phyloP scores from a whole-genome alignment of 148 eudicot genomes.

The Beta vulgaris region DNA sequence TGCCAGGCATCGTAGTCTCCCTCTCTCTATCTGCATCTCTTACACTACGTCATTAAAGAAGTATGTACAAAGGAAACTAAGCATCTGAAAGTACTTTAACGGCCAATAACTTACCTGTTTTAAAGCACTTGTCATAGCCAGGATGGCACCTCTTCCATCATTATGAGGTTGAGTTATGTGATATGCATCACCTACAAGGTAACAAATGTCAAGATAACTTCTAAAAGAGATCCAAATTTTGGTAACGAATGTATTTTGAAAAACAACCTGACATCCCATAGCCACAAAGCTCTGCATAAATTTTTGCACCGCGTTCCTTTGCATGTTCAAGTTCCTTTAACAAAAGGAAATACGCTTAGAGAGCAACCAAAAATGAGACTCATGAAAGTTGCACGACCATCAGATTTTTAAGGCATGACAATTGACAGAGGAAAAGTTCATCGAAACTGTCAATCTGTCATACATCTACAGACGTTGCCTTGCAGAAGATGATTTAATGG shows the following conservation, averaged over 20 bases:
- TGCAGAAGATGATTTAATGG: too few relatives aligned
- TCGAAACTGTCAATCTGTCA: too few relatives aligned
- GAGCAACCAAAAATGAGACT: too few relatives aligned
- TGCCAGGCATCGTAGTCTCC: background rate
- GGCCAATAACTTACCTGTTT: constrained; percentile 54
- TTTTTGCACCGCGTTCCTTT: constrained; percentile 74
- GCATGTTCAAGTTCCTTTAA: constrained; percentile 90
- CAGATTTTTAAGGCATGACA: too few relatives aligned
- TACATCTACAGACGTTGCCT: too few relatives aligned
- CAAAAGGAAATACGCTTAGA: constrained; percentile 19
- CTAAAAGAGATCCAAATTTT: constrained; percentile 16
- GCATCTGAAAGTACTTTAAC: background rate
- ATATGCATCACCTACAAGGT: constrained; percentile 74
- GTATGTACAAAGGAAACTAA: background rate
- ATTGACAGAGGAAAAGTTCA: too few relatives aligned
- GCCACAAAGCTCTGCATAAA: constrained; percentile 87
- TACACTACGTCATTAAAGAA: background rate
- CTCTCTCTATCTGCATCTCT: background rate
- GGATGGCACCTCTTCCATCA: constrained; percentile 90
- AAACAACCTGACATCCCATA: constrained; percentile 90
- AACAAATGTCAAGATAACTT: background rate
- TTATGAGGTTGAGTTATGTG: constrained; percentile 93
- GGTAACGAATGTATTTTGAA: background rate
- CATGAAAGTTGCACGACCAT: too few relatives aligned
- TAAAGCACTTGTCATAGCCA: constrained; percentile 90